Evolutionary conservation across 2,329 filamentous ascomycete genomes (phyloP).

Genomic region (Colletotrichum spaethianum): DNA sequence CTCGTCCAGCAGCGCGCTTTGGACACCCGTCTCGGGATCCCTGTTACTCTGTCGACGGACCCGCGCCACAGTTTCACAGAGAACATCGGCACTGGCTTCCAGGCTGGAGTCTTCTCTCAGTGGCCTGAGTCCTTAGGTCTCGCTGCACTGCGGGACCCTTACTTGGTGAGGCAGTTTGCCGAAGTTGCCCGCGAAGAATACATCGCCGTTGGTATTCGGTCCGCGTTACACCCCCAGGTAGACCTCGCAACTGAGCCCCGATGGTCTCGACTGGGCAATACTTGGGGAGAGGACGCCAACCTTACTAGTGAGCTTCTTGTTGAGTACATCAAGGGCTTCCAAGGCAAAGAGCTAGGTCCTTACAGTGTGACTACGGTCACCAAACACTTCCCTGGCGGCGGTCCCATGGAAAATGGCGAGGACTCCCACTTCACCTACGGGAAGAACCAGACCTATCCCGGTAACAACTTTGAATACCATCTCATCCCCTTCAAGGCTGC

Average conservation of each 20-base stretch:
- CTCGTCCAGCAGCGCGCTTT: conserved; percentile 57
- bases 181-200: conserved; percentile 65
- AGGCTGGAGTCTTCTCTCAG: conserved; percentile 60
- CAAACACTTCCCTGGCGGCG: conserved; percentile 69
- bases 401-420: conserved; percentile 63
- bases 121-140: conserved; percentile 67
- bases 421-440: conserved; percentile 68
- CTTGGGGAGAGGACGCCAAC: conserved; percentile 64
- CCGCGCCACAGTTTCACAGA: conserved; percentile 62
- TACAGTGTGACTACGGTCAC: conserved; percentile 63
- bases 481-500: conserved; percentile 65
- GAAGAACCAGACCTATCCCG: conserved; percentile 66
- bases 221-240: conserved; percentile 64
- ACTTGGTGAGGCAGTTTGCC: conserved; percentile 61
- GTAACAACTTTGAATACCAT: conserved; percentile 64
- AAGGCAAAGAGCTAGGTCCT: conserved; percentile 58
- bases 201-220: conserved; percentile 57
- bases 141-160: conserved; percentile 61
- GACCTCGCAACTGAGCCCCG: conserved; percentile 66
- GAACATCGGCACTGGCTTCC: conserved; percentile 58
- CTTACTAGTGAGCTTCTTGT: conserved; percentile 54
- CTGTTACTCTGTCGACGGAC: conserved; percentile 63
- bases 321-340: conserved; percentile 64
- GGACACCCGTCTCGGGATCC: conserved; percentile 63
- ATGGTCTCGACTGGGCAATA: conserved; percentile 62